Percentiles rank a stretch among this genome's conserved stretches.
phyloP scores from a whole-genome alignment of 2,329 filamentous ascomycete genomes.

The Uncinocarpus reesii region DNA sequence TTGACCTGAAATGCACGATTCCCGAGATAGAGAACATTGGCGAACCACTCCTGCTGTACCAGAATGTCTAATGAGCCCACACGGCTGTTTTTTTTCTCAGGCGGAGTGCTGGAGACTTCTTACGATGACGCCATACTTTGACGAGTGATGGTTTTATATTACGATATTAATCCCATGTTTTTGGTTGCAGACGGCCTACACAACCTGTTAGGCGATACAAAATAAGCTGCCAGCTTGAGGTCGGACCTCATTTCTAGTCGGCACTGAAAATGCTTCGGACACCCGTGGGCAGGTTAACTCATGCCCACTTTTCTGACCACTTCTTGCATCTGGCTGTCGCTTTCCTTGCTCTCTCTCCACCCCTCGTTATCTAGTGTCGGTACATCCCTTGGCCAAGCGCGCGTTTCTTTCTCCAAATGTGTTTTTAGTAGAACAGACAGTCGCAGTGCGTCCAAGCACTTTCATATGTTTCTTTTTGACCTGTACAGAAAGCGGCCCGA shows the following conservation, averaged over 20 bases:
- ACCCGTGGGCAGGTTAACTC: neutral
- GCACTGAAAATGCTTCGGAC: neutral
- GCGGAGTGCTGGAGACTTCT: neutral
- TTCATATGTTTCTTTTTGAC: constrained; percentile 6
- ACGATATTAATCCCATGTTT: constrained; percentile 9
- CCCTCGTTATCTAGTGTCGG: neutral
- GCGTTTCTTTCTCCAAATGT: constrained; percentile 1
- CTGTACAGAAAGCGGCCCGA: constrained; percentile 1
- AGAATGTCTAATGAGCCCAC: constrained; percentile 14
- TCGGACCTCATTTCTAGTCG: neutral
- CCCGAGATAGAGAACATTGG: constrained; percentile 97
- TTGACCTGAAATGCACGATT: constrained; percentile 97
- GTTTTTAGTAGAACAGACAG: constrained; percentile 6
- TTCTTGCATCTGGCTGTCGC: constrained; percentile 1
- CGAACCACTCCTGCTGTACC: constrained; percentile 83
- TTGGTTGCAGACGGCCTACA: neutral
- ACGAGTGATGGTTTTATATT: constrained; percentile 13
- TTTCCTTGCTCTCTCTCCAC: neutral
- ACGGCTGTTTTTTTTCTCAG: neutral
- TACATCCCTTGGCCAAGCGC: constrained; percentile 2
- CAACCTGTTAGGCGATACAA: neutral
- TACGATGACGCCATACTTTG: constrained; percentile 9
- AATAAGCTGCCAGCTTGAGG: neutral
- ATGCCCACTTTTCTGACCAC: neutral
- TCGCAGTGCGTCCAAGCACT: constrained; percentile 4